phyloP scores from a whole-genome alignment of 768 basidiomycete species.

The Russula compacta region DNA sequence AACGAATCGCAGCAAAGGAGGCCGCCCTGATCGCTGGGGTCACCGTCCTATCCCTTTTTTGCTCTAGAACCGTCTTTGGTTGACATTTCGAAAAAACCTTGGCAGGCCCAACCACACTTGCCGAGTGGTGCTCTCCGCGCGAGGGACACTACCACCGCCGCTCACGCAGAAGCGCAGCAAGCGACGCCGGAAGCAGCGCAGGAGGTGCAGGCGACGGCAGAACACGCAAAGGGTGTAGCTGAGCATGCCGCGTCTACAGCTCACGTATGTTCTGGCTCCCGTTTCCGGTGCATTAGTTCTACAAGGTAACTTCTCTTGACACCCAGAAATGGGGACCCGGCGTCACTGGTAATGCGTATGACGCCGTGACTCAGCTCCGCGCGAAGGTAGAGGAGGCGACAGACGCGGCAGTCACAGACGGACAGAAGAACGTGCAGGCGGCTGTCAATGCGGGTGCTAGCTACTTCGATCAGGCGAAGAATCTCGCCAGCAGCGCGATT shows the following conservation, averaged over 20 bases:
- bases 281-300: too few relatives aligned
- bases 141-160: slow-evolving; percentile 42
- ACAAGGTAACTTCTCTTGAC: neutral
- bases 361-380: slow-evolving; percentile 26
- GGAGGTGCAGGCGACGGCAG: slow-evolving; percentile 41
- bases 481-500: slow-evolving; percentile 34
- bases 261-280: slow-evolving; percentile 31
- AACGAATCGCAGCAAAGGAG: slow-evolving; percentile 7
- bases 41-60: neutral
- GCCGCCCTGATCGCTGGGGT: slow-evolving; percentile 8
- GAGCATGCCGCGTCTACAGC: slow-evolving; percentile 44
- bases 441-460: slow-evolving; percentile 37
- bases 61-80: neutral
- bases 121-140: neutral
- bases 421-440: slow-evolving; percentile 40
- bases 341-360: neutral
- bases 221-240: slow-evolving; percentile 37
- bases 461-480: slow-evolving; percentile 50
- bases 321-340: slow-evolving; percentile 8
- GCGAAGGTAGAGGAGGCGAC: slow-evolving; percentile 31
- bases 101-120: neutral
- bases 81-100: neutral
- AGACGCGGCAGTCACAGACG: slow-evolving; percentile 47
- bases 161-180: slow-evolving; percentile 41
- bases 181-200: slow-evolving; percentile 33